phyloP scores from a whole-genome alignment of 352 stramenopile species.

The Phytophthora agathidicida region DNA sequence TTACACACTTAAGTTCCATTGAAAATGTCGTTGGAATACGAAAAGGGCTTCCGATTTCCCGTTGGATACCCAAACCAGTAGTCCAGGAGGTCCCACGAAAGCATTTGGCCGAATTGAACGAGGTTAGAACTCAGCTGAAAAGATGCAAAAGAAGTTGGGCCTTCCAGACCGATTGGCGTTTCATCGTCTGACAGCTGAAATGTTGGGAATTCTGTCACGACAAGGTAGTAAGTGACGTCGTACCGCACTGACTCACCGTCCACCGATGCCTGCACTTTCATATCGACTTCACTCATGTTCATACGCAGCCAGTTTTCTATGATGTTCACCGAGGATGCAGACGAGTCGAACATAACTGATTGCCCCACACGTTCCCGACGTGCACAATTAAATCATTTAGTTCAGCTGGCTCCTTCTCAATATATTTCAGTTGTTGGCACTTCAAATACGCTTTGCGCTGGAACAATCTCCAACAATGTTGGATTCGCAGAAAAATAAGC shows the following conservation, averaged over 20 bases:
- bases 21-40: constrained; percentile 11
- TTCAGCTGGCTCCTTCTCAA: constrained; percentile 5
- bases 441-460: constrained; percentile 13
- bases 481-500: constrained; percentile 1
- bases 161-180: not conserved
- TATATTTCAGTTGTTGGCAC: constrained; percentile 11
- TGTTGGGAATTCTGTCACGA: not conserved
- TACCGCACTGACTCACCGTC: not conserved
- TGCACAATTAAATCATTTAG: constrained; percentile 1
- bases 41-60: not conserved
- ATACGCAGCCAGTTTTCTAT: constrained; percentile 6
- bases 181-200: constrained; percentile 11
- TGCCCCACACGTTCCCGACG: constrained; percentile 3
- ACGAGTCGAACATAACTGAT: too few relatives aligned
- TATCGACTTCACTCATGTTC: not conserved
- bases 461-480: constrained; percentile 16
- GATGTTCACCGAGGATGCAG: not conserved
- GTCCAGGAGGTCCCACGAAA: constrained; percentile 10
- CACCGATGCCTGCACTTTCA: not conserved
- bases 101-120: constrained; percentile 9
- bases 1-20: constrained; percentile 8
- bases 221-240: constrained; percentile 11
- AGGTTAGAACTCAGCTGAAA: constrained; percentile 21
- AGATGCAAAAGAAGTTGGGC: not conserved
- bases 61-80: constrained; percentile 10